phyloP scores from a whole-genome alignment of 2,329 filamentous ascomycete genomes.

The Monilinia fructicola region DNA sequence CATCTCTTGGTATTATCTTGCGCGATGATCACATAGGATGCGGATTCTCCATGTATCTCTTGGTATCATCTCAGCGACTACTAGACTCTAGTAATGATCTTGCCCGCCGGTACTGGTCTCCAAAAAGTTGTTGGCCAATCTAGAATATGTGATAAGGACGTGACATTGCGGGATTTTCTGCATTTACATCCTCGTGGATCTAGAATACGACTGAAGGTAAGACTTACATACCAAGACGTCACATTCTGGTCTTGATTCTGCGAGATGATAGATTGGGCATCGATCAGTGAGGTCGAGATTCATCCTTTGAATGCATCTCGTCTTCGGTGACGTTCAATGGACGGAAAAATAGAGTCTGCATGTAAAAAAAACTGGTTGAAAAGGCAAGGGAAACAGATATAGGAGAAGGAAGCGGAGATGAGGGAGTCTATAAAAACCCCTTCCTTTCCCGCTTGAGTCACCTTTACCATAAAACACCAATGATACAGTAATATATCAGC shows the following conservation, averaged over 20 bases:
- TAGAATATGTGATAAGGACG: constrained; percentile 16
- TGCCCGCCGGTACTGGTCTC: not conserved
- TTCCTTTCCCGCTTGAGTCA: constrained; percentile 3
- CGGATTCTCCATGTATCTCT: constrained; percentile 5
- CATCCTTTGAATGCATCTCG: not conserved
- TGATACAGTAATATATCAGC: constrained; percentile 6
- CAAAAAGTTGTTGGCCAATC: not conserved
- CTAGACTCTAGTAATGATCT: not conserved
- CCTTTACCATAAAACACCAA: constrained; percentile 6
- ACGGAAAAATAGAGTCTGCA: constrained; percentile 11
- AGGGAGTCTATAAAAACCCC: constrained; percentile 13
- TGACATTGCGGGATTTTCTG: constrained; percentile 21
- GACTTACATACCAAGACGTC: constrained; percentile 21
- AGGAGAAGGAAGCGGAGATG: not conserved
- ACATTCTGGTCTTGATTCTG: constrained; percentile 5
- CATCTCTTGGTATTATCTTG: constrained; percentile 12
- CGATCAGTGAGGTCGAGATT: constrained; percentile 17
- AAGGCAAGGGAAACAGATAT: not conserved
- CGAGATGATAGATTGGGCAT: constrained; percentile 16
- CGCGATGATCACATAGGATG: not conserved
- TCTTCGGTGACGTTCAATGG: constrained; percentile 4
- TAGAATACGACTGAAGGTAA: constrained; percentile 5
- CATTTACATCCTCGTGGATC: constrained; percentile 15
- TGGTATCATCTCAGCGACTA: not conserved
- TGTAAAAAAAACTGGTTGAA: not conserved